These are phyloP conservation scores for Wickerhamiella parazyma DNA, from an alignment of 805 yeast genomes.

Conservation along the genomic window DNA sequence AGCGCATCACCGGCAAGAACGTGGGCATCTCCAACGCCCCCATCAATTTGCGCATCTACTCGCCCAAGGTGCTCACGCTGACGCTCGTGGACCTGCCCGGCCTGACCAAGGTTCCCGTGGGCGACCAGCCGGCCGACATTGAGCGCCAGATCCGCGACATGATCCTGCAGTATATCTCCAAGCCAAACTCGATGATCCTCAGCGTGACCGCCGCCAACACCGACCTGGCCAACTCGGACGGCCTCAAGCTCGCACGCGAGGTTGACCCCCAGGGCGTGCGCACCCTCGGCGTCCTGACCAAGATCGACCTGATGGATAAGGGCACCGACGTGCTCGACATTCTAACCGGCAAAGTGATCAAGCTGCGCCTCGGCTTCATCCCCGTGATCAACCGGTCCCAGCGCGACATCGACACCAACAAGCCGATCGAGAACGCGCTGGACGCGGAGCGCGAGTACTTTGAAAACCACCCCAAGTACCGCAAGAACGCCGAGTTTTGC, in stretches of 20 bases:
- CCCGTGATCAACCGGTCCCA: slow-evolving; percentile 97
- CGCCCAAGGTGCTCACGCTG: slow-evolving; percentile 86
- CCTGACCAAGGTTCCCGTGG: slow-evolving; percentile 94
- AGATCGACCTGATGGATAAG: slow-evolving; percentile 92
- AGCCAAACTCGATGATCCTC: slow-evolving; percentile 86
- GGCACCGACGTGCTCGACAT: slow-evolving; percentile 97
- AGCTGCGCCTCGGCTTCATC: slow-evolving; percentile 86
- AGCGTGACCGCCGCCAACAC: slow-evolving; percentile 95
- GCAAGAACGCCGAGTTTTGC: slow-evolving; percentile 87
- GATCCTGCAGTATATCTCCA: slow-evolving; percentile 83
- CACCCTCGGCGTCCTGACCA: slow-evolving; percentile 93
- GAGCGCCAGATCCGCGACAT: slow-evolving; percentile 88
- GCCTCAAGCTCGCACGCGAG: slow-evolving; percentile 89
- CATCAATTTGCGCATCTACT: slow-evolving; percentile 80
- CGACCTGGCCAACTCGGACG: slow-evolving; percentile 94
- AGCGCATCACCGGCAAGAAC: slow-evolving; percentile 55
- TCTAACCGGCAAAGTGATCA: slow-evolving; percentile 88
- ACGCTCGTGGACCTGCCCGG: slow-evolving; percentile 97
- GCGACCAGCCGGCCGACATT: slow-evolving; percentile 96
- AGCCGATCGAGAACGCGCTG: slow-evolving; percentile 79
- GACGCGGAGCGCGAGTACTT: slow-evolving; percentile 68
- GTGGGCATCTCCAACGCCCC: slow-evolving; percentile 87
- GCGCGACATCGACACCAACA: slow-evolving; percentile 79
- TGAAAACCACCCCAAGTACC: slow-evolving; percentile 79
- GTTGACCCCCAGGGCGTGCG: slow-evolving; percentile 95